phyloP scores from a whole-genome alignment of 768 basidiomycete species.

The Lyophyllum decastes region DNA sequence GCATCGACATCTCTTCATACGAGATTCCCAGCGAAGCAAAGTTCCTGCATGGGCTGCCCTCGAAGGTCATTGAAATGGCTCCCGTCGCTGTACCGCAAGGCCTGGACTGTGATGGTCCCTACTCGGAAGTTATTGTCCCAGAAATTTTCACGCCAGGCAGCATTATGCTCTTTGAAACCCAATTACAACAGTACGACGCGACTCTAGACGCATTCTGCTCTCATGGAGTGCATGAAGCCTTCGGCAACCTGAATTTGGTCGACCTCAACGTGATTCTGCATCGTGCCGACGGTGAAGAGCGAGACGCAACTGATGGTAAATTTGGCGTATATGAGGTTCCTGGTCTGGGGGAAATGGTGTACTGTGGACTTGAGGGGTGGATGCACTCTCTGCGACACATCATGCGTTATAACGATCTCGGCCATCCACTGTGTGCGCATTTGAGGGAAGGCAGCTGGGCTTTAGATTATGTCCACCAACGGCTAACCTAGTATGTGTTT shows the following conservation, averaged over 20 bases:
- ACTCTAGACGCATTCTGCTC: slow-evolving; percentile 75
- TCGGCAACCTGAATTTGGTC: slow-evolving; percentile 73
- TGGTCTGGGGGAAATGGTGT: slow-evolving; percentile 70
- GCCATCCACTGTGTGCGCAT: slow-evolving; percentile 88
- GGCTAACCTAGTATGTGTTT: slow-evolving; percentile 68
- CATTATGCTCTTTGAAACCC: slow-evolving; percentile 90
- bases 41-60: slow-evolving; percentile 71
- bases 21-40: slow-evolving; percentile 48
- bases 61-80: slow-evolving; percentile 64
- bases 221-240: slow-evolving; percentile 70
- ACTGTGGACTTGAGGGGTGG: slow-evolving; percentile 97
- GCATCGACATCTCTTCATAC: slow-evolving; percentile 67
- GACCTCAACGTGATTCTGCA: slow-evolving; percentile 89
- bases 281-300: slow-evolving; percentile 89
- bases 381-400: slow-evolving; percentile 86
- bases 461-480: slow-evolving; percentile 78
- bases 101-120: slow-evolving; percentile 66
- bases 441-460: slow-evolving; percentile 91
- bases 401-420: slow-evolving; percentile 90
- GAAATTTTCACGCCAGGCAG: slow-evolving; percentile 94
- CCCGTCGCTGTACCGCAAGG: slow-evolving; percentile 61
- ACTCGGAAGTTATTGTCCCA: slow-evolving; percentile 80
- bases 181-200: slow-evolving; percentile 71
- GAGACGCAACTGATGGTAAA: slow-evolving; percentile 80
- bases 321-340: slow-evolving; percentile 86